Conservation (phyloP, 1,284 basidiomycete genomes). For the Entoloma clypeatum region DNA sequence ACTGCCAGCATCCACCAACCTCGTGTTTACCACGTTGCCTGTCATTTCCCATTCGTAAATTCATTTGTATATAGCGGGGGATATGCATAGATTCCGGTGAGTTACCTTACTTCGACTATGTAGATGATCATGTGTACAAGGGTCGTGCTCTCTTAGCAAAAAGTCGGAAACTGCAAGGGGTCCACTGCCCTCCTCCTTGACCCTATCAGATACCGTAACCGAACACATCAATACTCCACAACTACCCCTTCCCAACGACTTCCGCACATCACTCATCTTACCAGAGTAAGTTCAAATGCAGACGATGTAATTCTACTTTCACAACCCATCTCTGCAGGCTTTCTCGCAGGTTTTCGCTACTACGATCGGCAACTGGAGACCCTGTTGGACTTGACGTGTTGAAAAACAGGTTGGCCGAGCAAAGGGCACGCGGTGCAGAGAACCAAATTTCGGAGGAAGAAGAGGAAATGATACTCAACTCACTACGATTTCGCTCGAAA, state of each 20-base stretch:
- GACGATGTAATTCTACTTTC: conserved; percentile 13
- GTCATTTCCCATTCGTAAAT: conserved; percentile 37
- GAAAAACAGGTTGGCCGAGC: conserved; percentile 64
- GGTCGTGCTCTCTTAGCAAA: conserved; percentile 40
- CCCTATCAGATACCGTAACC: conserved; percentile 23
- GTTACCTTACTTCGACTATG: conserved; percentile 30
- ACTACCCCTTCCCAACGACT: conserved; percentile 66
- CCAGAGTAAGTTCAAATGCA: conserved; percentile 60
- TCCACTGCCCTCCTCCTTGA: conserved; percentile 36
- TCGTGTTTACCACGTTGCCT: conserved; percentile 75
- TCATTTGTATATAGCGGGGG: conserved; percentile 56
- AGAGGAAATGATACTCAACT: conserved; percentile 77
- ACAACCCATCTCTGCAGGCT: conserved; percentile 45
- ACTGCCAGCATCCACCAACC: conserved; percentile 36
- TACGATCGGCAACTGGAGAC: conserved; percentile 62
- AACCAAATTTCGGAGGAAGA: conserved; percentile 74
- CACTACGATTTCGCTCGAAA: conserved; percentile 55
- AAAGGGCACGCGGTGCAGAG: conserved; percentile 62
- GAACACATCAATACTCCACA: conserved; percentile 41
- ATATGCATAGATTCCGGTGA: conserved; percentile 80
- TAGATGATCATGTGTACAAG: conserved; percentile 18
- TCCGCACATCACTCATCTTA: conserved; percentile 77
- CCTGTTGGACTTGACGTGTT: conserved; percentile 62
- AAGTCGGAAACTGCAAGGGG: conserved; percentile 56
- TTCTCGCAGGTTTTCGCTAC: conserved; percentile 72